These are phyloP conservation scores for Polytolypa hystricis DNA, from an alignment of 2,329 filamentous ascomycete genomes.

Conservation along the genomic window DNA sequence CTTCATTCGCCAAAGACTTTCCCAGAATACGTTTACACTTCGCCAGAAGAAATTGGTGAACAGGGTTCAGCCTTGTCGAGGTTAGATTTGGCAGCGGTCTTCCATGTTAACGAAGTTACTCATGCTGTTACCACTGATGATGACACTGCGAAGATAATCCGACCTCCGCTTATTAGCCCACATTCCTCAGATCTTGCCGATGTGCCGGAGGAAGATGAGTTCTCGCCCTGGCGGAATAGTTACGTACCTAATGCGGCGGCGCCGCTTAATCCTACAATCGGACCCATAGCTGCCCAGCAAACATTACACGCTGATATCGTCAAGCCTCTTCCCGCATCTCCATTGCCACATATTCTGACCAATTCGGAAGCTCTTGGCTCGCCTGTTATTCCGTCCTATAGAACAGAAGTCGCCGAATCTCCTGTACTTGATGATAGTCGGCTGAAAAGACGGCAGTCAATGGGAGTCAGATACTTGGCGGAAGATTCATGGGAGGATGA, in stretches of 20 bases:
- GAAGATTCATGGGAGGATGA: conserved; percentile 48
- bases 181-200: conserved; percentile 32
- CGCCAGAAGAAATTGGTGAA: conserved; percentile 10
- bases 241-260: conserved; percentile 16
- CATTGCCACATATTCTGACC: background rate
- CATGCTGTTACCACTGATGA: conserved; percentile 35
- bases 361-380: conserved; percentile 32
- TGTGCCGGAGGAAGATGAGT: conserved; percentile 37
- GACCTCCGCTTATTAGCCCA: conserved; percentile 31
- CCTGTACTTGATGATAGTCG: conserved; percentile 8
- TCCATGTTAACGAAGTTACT: conserved; percentile 17
- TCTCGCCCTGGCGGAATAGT: conserved; percentile 22
- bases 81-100: conserved; percentile 21
- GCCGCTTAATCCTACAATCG: conserved; percentile 11
- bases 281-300: conserved; percentile 4
- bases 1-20: conserved; percentile 20
- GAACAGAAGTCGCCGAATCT: conserved; percentile 11
- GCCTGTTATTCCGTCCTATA: conserved; percentile 21
- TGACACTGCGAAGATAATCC: conserved; percentile 27
- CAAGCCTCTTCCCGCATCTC: conserved; percentile 2
- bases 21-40: conserved; percentile 22
- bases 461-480: background rate
- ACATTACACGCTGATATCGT: background rate
- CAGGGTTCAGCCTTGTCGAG: conserved; percentile 10
- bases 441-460: background rate